Percentiles rank a stretch among this genome's conserved stretches.
Conservation (phyloP, 2,329 filamentous ascomycete species). For the Trichoderma sp. region DNA sequence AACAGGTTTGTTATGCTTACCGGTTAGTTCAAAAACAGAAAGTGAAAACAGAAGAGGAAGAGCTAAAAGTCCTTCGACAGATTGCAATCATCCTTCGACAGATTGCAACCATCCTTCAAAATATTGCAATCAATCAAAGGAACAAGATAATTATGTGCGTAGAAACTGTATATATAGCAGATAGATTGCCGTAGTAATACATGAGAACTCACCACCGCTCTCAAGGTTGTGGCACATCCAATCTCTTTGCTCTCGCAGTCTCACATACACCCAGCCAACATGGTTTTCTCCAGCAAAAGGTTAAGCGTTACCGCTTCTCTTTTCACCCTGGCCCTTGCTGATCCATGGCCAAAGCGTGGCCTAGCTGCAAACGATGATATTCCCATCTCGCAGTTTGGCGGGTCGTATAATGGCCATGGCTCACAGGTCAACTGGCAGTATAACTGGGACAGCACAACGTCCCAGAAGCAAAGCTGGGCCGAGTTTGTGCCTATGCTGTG, state of each 20-base stretch:
- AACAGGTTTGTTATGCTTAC: not conserved
- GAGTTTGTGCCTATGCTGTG: conserved; percentile 29
- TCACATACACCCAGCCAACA: not conserved
- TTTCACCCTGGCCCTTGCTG: not conserved
- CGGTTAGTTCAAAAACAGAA: not conserved
- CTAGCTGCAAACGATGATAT: not conserved
- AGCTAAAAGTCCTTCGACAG: not conserved
- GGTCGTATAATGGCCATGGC: conserved; percentile 7
- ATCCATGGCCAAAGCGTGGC: not conserved
- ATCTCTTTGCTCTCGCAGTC: not conserved
- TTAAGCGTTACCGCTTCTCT: not conserved
- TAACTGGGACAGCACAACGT: conserved; percentile 27
- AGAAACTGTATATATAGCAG: not conserved
- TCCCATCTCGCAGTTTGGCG: not conserved
- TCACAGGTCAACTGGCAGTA: conserved; percentile 28
- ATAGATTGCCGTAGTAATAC: not conserved
- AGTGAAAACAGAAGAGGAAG: not conserved
- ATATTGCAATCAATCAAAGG: not conserved
- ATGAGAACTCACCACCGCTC: not conserved
- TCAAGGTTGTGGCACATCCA: not conserved
- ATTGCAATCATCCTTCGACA: not conserved
- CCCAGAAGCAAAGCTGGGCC: conserved; percentile 22
- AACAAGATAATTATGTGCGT: not conserved
- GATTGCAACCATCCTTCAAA: not conserved
- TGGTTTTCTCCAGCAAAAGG: not conserved